These are phyloP conservation scores for Paraphaeosphaeria sporulosa DNA, from an alignment of 2,329 filamentous ascomycete species.

Conservation along the genomic window DNA sequence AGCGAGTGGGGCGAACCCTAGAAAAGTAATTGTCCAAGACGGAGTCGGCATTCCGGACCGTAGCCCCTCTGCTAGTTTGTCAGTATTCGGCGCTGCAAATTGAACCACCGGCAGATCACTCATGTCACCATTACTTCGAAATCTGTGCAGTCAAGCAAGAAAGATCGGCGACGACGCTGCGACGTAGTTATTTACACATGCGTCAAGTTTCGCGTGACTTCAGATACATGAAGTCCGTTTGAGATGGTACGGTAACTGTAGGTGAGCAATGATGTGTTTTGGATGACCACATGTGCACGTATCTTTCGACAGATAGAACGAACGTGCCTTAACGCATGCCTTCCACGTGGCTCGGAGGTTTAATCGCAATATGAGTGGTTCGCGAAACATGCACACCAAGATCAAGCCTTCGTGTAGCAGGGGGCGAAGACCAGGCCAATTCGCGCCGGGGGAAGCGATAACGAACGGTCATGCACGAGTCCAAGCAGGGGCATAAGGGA, in stretches of 20 bases:
- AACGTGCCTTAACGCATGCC: background rate
- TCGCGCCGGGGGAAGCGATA: background rate
- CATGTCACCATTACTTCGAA: background rate
- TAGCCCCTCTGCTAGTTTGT: constrained; percentile 35
- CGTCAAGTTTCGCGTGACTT: background rate
- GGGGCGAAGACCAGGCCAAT: background rate
- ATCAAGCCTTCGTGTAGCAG: constrained; percentile 4
- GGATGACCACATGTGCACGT: background rate
- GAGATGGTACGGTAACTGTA: background rate
- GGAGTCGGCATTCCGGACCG: constrained; percentile 44
- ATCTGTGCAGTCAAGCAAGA: background rate
- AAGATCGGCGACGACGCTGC: background rate
- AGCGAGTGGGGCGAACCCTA: constrained; percentile 44
- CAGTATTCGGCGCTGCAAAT: constrained; percentile 1
- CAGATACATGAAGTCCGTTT: background rate
- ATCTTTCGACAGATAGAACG: background rate
- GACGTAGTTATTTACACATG: background rate
- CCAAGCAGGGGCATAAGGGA: background rate
- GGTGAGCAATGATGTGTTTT: background rate
- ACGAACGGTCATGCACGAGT: background rate
- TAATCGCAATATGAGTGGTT: constrained; percentile 8
- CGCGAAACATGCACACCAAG: constrained; percentile 7
- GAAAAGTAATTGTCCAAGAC: constrained; percentile 34
- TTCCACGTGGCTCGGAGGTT: constrained; percentile 12
- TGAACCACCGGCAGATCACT: constrained; percentile 17